Evolutionary conservation across 2,329 filamentous ascomycete species (phyloP).

Genomic region (Colletotrichum sp.): DNA sequence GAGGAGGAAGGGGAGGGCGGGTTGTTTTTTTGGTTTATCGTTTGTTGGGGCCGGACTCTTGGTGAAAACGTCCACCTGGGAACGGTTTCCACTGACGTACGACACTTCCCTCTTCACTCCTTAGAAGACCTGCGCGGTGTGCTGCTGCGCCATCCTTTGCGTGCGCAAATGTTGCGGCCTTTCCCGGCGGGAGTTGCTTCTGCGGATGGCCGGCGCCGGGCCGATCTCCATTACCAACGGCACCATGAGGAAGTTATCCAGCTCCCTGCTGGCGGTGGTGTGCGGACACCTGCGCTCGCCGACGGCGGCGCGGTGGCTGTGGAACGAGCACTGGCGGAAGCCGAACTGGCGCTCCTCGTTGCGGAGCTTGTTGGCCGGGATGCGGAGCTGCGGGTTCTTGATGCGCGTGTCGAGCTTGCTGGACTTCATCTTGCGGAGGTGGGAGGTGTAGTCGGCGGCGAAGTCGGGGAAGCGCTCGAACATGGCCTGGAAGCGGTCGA

Average conservation of each 20-base stretch:
- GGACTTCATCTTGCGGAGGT: constrained; percentile 56
- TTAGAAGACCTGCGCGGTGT: not conserved
- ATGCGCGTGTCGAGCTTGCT: constrained; percentile 57
- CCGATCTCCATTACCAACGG: constrained; percentile 20
- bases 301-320: constrained; percentile 60
- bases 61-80: not conserved
- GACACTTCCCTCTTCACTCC: not conserved
- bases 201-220: not conserved
- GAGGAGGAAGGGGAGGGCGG: not conserved
- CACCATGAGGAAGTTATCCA: constrained; percentile 23
- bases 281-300: constrained; percentile 62
- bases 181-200: not conserved
- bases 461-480: constrained; percentile 52
- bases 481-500: constrained; percentile 44
- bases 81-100: not conserved
- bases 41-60: not conserved
- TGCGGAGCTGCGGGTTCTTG: constrained; percentile 66
- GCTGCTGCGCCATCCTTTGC: not conserved
- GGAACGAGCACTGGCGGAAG: constrained; percentile 67
- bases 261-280: constrained; percentile 18
- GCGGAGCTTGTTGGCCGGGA: constrained; percentile 59
- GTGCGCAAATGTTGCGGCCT: not conserved
- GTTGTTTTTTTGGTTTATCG: not conserved
- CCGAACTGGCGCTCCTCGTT: constrained; percentile 64
- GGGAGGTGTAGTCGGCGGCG: constrained; percentile 53